Evolutionary conservation across 805 yeast genomes (phyloP), one percentile per base, ranked within the genome.

Genomic region (Pichia eremophila): DNA sequence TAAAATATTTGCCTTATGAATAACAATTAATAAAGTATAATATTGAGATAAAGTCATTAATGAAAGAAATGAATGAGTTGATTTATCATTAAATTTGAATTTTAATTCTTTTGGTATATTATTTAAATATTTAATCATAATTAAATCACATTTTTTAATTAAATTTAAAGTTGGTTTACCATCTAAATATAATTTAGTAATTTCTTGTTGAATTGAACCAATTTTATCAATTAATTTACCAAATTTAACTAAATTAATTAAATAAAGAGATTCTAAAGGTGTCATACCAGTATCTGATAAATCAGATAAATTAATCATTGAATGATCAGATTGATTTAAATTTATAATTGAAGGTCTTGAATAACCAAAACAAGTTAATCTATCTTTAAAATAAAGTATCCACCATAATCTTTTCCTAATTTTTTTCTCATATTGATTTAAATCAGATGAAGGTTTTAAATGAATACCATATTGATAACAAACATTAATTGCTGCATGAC

Each of bases 401-500:
- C 95, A 85, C 87, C 89, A 85, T 18, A 63, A 49, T 36, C 63
- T 46, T 42, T 54, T 54, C 41, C 53, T 54, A 53, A 59, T 54
- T 22, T 46, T 48, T 31, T 49, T 53, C 67, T 43, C 62, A 47
- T 60, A 57, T 2, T 17, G 27, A 3, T 53, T 19, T 25, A 52
- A 25, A 29, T 32, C 32, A 8, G 22, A 27, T 6, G 43, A 46
- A 28, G 56, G 45, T 41, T 53, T 76, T 57, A 87, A 69, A 59
- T 85, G 89, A 54, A 85, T 71, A 2, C 91, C 91, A 60, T 78
- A 78, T 22, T 88, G 86, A 58, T 82, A 89, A 2, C 90, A 91
- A 47, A 82, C 69, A 12, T 79, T 74, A 40, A 83, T 71, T 1
- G 87, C 91, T 5, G 79, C 76, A 42, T 84, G 71, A 7, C 83